These are phyloP conservation scores for Tetragonia tetragonoides DNA, from an alignment of 148 eudicot genomes.

Conservation along the genomic window DNA sequence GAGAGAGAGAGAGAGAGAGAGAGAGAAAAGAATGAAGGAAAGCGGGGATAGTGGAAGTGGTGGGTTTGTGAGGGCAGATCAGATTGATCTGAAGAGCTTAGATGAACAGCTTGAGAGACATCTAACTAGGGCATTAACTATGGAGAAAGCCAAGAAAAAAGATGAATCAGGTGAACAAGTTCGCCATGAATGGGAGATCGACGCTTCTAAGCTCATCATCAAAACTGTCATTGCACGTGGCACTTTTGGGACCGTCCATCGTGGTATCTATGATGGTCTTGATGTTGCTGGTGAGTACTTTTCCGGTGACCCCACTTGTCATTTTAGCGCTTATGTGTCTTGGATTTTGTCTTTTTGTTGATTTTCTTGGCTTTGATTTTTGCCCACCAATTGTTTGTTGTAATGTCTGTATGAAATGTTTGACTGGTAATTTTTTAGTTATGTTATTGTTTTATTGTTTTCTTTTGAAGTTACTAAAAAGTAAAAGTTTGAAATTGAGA, in stretches of 20 bases:
- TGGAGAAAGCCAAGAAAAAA: conserved; percentile 53
- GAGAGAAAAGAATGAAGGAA: conserved; percentile 39
- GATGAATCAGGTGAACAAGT: conserved; percentile 18
- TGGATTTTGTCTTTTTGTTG: not conserved
- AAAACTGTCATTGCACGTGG: conserved; percentile 84
- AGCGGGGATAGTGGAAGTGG: conserved; percentile 37
- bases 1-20: conserved; percentile 6
- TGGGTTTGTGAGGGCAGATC: conserved; percentile 85
- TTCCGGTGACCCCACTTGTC: not conserved
- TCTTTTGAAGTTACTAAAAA: not conserved
- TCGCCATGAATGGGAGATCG: conserved; percentile 84
- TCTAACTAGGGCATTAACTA: conserved; percentile 58
- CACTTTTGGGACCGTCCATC: conserved; percentile 92
- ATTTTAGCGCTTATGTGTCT: not conserved
- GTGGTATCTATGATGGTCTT: conserved; percentile 73
- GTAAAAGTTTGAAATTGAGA: not conserved
- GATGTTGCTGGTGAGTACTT: conserved; percentile 75
- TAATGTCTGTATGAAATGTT: conserved; percentile 9
- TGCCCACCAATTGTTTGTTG: conserved; percentile 25
- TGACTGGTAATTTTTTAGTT: not conserved
- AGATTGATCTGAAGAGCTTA: conserved; percentile 74
- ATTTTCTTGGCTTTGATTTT: not conserved
- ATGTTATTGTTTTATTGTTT: not conserved
- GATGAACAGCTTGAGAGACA: conserved; percentile 86
- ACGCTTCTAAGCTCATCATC: conserved; percentile 72